Percentiles rank a stretch among this genome's conserved stretches.
phyloP scores from a whole-genome alignment of 352 stramenopile species.

The Phytophthora pinifolia region DNA sequence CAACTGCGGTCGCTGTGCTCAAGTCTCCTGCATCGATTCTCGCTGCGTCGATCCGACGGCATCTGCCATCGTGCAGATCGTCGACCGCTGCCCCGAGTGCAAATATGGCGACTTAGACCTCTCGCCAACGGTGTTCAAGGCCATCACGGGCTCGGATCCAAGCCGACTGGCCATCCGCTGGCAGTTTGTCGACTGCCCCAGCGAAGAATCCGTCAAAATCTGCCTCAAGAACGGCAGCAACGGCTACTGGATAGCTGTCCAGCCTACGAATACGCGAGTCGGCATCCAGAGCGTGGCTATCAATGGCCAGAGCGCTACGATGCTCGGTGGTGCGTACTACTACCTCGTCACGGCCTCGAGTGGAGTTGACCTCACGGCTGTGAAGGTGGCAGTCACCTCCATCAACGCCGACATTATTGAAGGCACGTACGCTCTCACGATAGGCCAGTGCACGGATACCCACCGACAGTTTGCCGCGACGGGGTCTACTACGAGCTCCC shows the following conservation, averaged over 20 bases:
- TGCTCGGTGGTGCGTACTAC: conserved; percentile 40
- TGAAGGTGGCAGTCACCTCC: conserved; percentile 36
- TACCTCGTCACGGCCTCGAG: conserved; percentile 32
- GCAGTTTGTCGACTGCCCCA: conserved; percentile 47
- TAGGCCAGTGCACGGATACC: conserved; percentile 34
- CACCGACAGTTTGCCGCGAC: conserved; percentile 29
- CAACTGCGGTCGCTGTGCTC: conserved; percentile 46
- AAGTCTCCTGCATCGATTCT: conserved; percentile 38
- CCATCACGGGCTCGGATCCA: conserved; percentile 30
- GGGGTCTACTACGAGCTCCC: no score
- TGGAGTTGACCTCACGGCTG: conserved; percentile 14
- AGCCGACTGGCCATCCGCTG: conserved; percentile 34
- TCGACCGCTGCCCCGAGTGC: conserved; percentile 45
- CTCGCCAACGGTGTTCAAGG: conserved; percentile 31
- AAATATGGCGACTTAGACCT: conserved; percentile 41
- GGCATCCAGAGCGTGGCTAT: conserved; percentile 43
- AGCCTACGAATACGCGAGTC: conserved; percentile 37
- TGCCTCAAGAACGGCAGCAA: conserved; percentile 44
- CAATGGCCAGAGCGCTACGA: conserved; percentile 24
- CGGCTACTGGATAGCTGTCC: conserved; percentile 39
- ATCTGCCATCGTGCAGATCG: conserved; percentile 31
- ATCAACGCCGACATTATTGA: conserved; percentile 29
- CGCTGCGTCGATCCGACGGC: conserved; percentile 19
- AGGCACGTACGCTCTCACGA: conserved; percentile 27
- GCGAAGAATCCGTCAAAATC: conserved; percentile 30